A percentile compares a stretch with the other conserved stretches of the same genome.
Conservation (phyloP, 257 asterid genomes). For the Solanum tarapatanum region DNA sequence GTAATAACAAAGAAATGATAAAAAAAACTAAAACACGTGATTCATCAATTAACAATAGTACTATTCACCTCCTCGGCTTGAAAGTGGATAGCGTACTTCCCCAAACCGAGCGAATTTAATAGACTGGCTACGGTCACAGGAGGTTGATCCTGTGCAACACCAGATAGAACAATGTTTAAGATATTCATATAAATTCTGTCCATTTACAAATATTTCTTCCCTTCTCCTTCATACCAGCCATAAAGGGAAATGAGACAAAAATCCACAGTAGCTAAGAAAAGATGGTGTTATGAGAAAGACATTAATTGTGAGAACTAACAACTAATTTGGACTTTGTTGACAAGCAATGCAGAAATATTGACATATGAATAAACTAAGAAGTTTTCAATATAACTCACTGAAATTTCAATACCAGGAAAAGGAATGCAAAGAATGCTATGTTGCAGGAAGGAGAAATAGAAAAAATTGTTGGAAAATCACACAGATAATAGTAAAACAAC, state of each 20-base stretch:
- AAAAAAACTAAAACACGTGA: neutral
- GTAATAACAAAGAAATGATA: neutral
- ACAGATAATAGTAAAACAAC: neutral
- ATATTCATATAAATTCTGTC: neutral
- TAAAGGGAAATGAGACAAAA: neutral
- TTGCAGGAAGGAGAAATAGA: neutral
- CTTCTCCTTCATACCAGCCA: neutral
- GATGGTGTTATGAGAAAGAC: neutral
- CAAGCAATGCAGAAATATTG: neutral
- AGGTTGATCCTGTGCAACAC: conserved; percentile 24
- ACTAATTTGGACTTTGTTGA: neutral
- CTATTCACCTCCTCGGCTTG: conserved; percentile 69
- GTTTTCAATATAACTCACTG: neutral
- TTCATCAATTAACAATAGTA: neutral
- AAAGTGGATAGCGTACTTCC: conserved; percentile 48
- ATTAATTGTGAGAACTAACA: neutral
- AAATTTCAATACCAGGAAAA: neutral
- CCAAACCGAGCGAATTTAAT: conserved; percentile 54
- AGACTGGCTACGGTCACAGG: conserved; percentile 39
- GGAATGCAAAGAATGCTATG: neutral
- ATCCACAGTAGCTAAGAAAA: neutral
- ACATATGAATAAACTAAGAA: neutral
- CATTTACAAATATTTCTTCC: neutral
- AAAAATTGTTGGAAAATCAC: neutral
- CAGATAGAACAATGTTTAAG: conserved; percentile 3